Evolutionary conservation across 2,329 filamentous ascomycete species (phyloP).

Genomic region (Cryphonectria carpinicola): DNA sequence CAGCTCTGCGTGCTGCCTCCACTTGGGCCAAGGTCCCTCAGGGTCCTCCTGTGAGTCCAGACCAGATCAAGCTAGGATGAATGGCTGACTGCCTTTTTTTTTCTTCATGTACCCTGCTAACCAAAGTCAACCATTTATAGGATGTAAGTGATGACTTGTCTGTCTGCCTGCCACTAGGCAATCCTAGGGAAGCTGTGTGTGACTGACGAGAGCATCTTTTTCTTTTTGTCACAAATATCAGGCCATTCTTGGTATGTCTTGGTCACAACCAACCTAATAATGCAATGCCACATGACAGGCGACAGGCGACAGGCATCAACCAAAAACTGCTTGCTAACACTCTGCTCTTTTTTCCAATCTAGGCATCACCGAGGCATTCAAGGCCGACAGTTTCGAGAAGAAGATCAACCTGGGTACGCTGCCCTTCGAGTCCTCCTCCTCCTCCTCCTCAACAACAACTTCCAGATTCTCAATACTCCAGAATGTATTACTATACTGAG

Average conservation of each 20-base stretch:
- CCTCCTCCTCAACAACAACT: slow-evolving; percentile 1
- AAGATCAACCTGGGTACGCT: slow-evolving; percentile 92
- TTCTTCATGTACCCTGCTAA: slow-evolving; percentile 42
- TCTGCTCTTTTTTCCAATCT: slow-evolving; percentile 21
- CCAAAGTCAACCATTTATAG: slow-evolving; percentile 28
- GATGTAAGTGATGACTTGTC: slow-evolving; percentile 27
- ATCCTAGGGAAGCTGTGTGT: slow-evolving; percentile 6
- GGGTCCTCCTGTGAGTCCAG: slow-evolving; percentile 64
- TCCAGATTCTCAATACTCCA: not conserved
- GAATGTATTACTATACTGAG: not conserved
- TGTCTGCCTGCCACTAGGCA: no score
- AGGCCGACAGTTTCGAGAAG: slow-evolving; percentile 88
- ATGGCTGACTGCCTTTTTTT: slow-evolving; percentile 29
- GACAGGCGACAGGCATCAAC: slow-evolving; percentile 11
- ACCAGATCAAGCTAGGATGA: not conserved
- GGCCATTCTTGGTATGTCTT: slow-evolving; percentile 74
- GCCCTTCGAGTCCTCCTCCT: not conserved
- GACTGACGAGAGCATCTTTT: slow-evolving; percentile 34
- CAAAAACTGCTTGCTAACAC: slow-evolving; percentile 11
- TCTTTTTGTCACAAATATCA: slow-evolving; percentile 39
- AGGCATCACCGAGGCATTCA: slow-evolving; percentile 98
- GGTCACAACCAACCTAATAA: slow-evolving; percentile 14
- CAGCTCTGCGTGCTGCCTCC: slow-evolving; percentile 64
- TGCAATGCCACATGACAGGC: not conserved
- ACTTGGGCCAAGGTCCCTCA: slow-evolving; percentile 91